Evolutionary conservation across 805 yeast genomes (phyloP).

Genomic region (Starmerella geochares): DNA sequence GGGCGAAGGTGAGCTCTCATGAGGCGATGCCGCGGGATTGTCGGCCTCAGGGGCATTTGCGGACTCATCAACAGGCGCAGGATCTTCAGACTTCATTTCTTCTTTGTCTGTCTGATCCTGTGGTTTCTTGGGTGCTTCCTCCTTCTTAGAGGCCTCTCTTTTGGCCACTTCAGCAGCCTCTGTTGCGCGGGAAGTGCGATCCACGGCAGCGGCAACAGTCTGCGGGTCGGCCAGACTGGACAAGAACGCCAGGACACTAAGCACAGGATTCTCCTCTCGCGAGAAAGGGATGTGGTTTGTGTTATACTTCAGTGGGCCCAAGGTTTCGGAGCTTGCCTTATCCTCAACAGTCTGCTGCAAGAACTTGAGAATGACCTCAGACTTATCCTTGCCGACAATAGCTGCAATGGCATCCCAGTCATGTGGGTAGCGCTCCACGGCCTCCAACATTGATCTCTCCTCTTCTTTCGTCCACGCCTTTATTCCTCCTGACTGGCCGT

Average conservation of each 20-base stretch:
- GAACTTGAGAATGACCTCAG: constrained; percentile 71
- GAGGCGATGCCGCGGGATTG: no score
- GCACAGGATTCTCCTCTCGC: constrained; percentile 81
- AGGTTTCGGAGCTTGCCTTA: constrained; percentile 44
- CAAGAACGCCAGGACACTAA: constrained; percentile 83
- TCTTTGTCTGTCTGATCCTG: no score
- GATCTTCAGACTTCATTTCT: neutral
- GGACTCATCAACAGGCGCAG: no score
- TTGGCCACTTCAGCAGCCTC: neutral
- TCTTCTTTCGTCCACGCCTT: constrained; percentile 60
- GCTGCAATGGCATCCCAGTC: constrained; percentile 75
- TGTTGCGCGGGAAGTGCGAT: constrained; percentile 14
- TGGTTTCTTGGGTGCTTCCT: neutral
- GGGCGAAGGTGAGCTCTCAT: no score
- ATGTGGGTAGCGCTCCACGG: constrained; percentile 49
- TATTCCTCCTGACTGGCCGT: neutral
- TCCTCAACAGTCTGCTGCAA: constrained; percentile 69
- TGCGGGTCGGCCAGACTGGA: constrained; percentile 77
- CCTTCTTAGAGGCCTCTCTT: constrained; percentile 1
- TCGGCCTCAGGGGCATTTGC: no score
- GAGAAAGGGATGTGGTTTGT: constrained; percentile 71
- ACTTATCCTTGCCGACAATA: constrained; percentile 51
- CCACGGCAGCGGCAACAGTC: constrained; percentile 73
- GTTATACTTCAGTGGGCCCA: constrained; percentile 71
- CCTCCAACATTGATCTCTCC: constrained; percentile 49